phyloP scores from a whole-genome alignment of 768 basidiomycete genomes.

The Chalciporus sphaerocephalus region DNA sequence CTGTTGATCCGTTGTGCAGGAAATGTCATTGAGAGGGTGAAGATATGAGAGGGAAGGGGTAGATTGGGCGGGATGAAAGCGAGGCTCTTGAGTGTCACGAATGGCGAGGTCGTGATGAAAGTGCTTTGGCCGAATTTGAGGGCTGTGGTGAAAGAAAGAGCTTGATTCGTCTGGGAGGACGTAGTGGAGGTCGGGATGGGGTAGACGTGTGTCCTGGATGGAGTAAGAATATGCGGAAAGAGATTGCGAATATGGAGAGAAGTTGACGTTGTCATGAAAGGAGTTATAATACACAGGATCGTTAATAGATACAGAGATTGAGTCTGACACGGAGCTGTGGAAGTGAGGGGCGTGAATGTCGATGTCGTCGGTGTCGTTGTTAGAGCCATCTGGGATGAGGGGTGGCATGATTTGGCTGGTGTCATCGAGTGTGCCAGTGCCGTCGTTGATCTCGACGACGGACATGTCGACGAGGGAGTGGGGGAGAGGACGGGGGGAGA shows the following conservation, averaged over 20 bases:
- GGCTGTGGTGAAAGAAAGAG: constrained; percentile 17
- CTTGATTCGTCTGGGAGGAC: constrained; percentile 20
- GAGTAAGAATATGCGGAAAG: constrained; percentile 25
- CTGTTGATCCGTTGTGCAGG: constrained; percentile 16
- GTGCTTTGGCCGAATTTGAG: constrained; percentile 30
- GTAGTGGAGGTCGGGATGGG: constrained; percentile 28
- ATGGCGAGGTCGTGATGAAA: constrained; percentile 23
- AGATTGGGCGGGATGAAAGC: constrained; percentile 26
- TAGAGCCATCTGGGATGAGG: constrained; percentile 21
- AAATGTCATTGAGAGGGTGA: constrained; percentile 25
- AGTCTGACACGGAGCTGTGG: constrained; percentile 13
- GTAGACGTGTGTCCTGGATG: constrained; percentile 23
- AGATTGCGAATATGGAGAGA: constrained; percentile 16
- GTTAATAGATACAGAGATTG: constrained; percentile 31
- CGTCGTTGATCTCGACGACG: constrained; percentile 17
- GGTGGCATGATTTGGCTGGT: constrained; percentile 8
- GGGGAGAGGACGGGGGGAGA: neutral
- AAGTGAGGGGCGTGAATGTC: constrained; percentile 28
- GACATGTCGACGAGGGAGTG: constrained; percentile 17
- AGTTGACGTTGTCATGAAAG: constrained; percentile 20
- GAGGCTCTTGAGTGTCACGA: constrained; percentile 22
- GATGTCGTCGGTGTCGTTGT: constrained; percentile 31
- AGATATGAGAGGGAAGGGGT: constrained; percentile 22
- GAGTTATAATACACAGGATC: constrained; percentile 33
- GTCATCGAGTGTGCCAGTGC: constrained; percentile 19